Evolutionary conservation across 2,329 filamentous ascomycete genomes (phyloP), one percentile per base, ranked within the genome.

Genomic region (Cytospora paraplurivora): DNA sequence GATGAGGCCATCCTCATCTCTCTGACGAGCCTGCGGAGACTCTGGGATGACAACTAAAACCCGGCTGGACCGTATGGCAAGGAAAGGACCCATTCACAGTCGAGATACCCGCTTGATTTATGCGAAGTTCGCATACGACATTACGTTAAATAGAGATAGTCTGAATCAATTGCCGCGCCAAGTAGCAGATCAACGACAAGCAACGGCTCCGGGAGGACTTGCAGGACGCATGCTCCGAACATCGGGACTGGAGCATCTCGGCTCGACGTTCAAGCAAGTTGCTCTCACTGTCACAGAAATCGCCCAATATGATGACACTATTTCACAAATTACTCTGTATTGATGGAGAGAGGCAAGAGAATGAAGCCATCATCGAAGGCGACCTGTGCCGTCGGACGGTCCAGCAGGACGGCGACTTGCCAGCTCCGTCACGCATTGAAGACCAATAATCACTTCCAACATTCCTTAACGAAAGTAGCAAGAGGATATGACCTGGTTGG

Each of bases 1-100:
- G 92, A 96, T 70, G 92, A 96, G 76, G 91, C 92, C 1, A 77
- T 96, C 19, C 91, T 90, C 77, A 85, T 95, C 72, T 91, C 88
- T 0, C 74, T 96, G 72, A 88, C 88, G 71, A 85, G 86, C 1
- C 72, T 95, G 72, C 84, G 87, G 71, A 81, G 78, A 64, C 68
- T 88, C 63, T 89, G 81, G 85, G 77, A 79, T 37, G 71, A 70
- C 21, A 68, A 67, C 13, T 73, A 63, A 64, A 62, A 19, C 32
- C 11, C 34, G n/a, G 49, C 21, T 41, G 49, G 15, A 12, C 12
- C 47, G n/a, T 55, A 34, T 15, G 47, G 32, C 21, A 12, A 17
- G 11, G 27, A 19, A 32, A 34, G 27, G 38, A 34, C 51, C 19
- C 7, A 34, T 27, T n/a, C 33, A 44, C 38, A 37, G 13, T 19